Evolutionary conservation across 2,329 filamentous ascomycete genomes (phyloP), one percentile per base, ranked within the genome.

Genomic region (Paraphoma chrysanthemicola): DNA sequence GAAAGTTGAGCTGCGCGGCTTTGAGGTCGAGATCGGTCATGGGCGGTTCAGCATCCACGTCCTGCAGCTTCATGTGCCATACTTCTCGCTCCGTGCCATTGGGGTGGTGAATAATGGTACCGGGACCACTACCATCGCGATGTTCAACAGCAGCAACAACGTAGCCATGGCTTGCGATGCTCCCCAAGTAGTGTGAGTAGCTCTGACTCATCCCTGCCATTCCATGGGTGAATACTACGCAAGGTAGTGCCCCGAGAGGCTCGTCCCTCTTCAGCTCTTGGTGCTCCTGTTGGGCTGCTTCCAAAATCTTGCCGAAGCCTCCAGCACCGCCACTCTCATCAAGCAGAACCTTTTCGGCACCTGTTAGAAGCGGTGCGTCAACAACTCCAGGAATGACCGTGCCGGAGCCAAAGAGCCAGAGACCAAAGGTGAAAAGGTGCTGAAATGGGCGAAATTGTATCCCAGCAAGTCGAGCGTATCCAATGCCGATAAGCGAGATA

Each of bases 141-240:
- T 82, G 80, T 63, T 82, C 80, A 14, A 82, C 72, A 1, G 80
- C 79, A 14, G 78, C 79, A 6, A 82, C 79, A 10, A 82, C 66
- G 44, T 76, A 78, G 8, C 80, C 80, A 45, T 80, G 72, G 43
- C 78, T 80, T 11, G 80, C 80, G 30, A 82, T 73, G 53, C 80
- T 79, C 11, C 77, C 79, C 14, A 79, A 75, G 56, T 78, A 81
- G 48, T 81, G 78, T 16, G 79, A 78, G 62, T 82, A 82, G 60
- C 72, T 75, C 44, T 79, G 81, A 33, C 78, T 74, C 64, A 77
- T 76, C 3, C 77, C 77, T 4, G 79, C 79, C 78, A 80, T 80
- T 6, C 80, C 80, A 60, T 82, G 80, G 3, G 77, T 79, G 58
- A 82, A 81, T 6, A 82, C 74, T 11, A 81, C 73, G 44, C 79